These are phyloP conservation scores for Alternaria panax DNA, from an alignment of 2,329 filamentous ascomycete genomes.

Conservation along the genomic window DNA sequence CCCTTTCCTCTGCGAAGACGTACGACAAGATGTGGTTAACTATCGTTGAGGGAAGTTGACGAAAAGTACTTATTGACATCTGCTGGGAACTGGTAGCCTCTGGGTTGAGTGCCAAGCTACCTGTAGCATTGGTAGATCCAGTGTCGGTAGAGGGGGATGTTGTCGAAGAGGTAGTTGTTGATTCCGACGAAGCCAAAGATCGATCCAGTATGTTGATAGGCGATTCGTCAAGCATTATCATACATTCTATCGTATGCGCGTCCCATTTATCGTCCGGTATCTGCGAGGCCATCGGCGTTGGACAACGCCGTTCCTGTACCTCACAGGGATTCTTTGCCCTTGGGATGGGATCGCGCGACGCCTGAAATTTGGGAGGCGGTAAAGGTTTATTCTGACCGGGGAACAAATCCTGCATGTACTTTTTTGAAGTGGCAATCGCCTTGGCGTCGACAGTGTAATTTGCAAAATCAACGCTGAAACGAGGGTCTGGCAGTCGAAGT, in stretches of 20 bases:
- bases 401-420: constrained; percentile 13
- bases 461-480: constrained; percentile 33
- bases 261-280: constrained; percentile 1
- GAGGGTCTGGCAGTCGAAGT: constrained; percentile 32
- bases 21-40: constrained; percentile 32
- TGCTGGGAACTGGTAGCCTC: not conserved
- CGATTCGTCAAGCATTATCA: constrained; percentile 9
- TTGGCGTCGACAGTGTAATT: constrained; percentile 18
- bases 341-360: not conserved
- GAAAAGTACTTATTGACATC: constrained; percentile 14
- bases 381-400: constrained; percentile 15
- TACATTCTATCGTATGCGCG: constrained; percentile 3
- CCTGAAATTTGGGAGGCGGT: not conserved
- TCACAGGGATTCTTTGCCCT: not conserved
- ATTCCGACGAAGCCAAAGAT: constrained; percentile 14
- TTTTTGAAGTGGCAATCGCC: constrained; percentile 8
- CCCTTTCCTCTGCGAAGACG: constrained; percentile 24
- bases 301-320: not conserved
- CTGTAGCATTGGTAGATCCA: not conserved
- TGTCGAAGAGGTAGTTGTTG: constrained; percentile 15
- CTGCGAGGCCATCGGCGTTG: not conserved
- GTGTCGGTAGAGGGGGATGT: constrained; percentile 13
- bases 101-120: not conserved
- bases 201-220: not conserved
- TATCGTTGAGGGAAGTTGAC: constrained; percentile 24